A percentile compares a stretch with the other conserved stretches of the same genome.
These are phyloP conservation scores for Leccinum obscurum DNA, from an alignment of 768 basidiomycete genomes.

Conservation along the genomic window DNA sequence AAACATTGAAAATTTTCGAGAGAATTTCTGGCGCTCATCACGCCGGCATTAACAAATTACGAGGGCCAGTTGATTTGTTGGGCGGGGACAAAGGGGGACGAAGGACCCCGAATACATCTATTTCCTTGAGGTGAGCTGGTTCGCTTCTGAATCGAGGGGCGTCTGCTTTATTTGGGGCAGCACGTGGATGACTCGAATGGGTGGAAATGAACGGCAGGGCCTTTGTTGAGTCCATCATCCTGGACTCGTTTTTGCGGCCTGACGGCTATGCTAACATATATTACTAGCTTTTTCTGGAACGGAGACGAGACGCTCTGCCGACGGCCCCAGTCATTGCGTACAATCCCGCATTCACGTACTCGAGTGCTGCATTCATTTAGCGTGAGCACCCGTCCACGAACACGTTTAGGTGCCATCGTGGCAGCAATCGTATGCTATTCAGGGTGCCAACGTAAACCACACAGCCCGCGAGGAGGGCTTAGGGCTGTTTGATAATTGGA, in stretches of 20 bases:
- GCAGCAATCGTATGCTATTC: slow-evolving; percentile 21
- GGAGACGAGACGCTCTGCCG: slow-evolving; percentile 26
- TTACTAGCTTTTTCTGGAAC: slow-evolving; percentile 17
- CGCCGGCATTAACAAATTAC: slow-evolving; percentile 11
- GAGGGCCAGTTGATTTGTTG: slow-evolving; percentile 18
- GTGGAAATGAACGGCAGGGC: slow-evolving; percentile 4
- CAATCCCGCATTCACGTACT: slow-evolving; percentile 30
- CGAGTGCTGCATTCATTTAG: slow-evolving; percentile 21
- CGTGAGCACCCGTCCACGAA: slow-evolving; percentile 14
- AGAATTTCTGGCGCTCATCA: slow-evolving; percentile 22
- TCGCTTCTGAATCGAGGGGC: slow-evolving; percentile 11
- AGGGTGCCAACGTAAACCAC: slow-evolving; percentile 33
- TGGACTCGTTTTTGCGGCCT: slow-evolving; percentile 3
- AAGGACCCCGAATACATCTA: slow-evolving; percentile 28
- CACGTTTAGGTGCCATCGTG: slow-evolving; percentile 27
- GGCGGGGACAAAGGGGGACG: slow-evolving; percentile 7
- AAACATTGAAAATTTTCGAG: slow-evolving; percentile 7
- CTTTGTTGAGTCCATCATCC: neutral
- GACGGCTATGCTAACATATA: slow-evolving; percentile 11
- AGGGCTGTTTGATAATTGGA: slow-evolving; percentile 25
- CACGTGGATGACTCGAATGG: slow-evolving; percentile 21
- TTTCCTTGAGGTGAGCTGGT: slow-evolving; percentile 21
- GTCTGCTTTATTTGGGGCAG: slow-evolving; percentile 1
- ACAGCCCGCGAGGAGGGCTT: slow-evolving; percentile 26
- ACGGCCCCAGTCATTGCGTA: slow-evolving; percentile 20